phyloP scores from a whole-genome alignment of 176 grass and related monocot genomes.

The Canna indica region DNA sequence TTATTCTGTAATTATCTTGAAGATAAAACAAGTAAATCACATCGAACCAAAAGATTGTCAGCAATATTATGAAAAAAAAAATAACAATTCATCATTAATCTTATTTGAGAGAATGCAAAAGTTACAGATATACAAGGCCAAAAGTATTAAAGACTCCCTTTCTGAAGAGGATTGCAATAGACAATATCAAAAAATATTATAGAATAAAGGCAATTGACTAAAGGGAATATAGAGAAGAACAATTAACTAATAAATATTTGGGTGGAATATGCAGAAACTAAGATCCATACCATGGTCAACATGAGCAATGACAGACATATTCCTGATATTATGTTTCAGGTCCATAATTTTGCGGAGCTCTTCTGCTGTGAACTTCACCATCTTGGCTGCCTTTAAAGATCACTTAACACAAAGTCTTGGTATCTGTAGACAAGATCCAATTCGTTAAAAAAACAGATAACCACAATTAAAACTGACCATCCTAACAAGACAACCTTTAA shows the following conservation, averaged over 20 bases:
- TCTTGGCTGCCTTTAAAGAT: slow-evolving; percentile 39
- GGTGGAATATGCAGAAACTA: neutral
- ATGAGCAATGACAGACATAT: slow-evolving; percentile 90
- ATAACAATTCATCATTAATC: too few species aligned
- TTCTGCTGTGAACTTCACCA: slow-evolving; percentile 92
- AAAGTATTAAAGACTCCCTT: too few species aligned
- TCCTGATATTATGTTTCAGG: slow-evolving; percentile 74
- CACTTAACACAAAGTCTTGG: neutral
- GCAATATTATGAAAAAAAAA: too few species aligned
- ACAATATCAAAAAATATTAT: too few species aligned
- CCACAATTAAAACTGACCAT: neutral
- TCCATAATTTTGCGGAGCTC: slow-evolving; percentile 87
- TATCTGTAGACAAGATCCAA: neutral
- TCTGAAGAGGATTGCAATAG: too few species aligned
- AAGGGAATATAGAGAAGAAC: neutral
- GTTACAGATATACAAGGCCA: too few species aligned
- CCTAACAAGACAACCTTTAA: too few species aligned
- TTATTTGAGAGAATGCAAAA: too few species aligned
- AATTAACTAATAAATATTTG: neutral
- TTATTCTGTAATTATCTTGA: too few species aligned
- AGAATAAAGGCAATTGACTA: neutral
- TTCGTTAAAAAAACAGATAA: neutral
- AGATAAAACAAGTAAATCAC: too few species aligned
- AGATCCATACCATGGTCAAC: slow-evolving; percentile 61
- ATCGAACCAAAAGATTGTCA: too few species aligned